A percentile compares a stretch with the other conserved stretches of the same genome.
Conservation (phyloP, 2,329 filamentous ascomycete species). For the Sclerotinia nivalis region DNA sequence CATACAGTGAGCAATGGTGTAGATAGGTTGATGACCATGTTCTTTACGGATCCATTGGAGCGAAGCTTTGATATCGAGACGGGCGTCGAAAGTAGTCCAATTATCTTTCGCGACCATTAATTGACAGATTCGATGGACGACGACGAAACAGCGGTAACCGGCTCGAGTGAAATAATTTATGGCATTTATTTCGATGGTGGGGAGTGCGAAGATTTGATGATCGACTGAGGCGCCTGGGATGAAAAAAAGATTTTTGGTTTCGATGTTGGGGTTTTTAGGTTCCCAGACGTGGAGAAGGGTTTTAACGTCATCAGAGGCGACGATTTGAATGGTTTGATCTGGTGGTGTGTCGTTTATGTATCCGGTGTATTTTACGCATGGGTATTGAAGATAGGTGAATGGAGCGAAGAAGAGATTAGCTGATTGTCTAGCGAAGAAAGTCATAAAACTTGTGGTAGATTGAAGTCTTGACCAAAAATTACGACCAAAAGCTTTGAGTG, state of each 20-base stretch:
- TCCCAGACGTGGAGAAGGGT: constrained; percentile 60
- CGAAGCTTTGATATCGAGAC: constrained; percentile 59
- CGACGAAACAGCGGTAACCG: constrained; percentile 61
- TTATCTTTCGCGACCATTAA: constrained; percentile 51
- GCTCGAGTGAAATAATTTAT: constrained; percentile 62
- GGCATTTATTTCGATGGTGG: constrained; percentile 63
- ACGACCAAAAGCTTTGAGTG: constrained; percentile 53
- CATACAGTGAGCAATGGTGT: constrained; percentile 64
- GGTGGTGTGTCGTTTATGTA: constrained; percentile 55
- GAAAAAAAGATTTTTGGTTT: constrained; percentile 56
- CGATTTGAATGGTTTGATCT: constrained; percentile 47
- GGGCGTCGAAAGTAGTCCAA: constrained; percentile 61
- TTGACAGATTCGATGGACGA: constrained; percentile 59
- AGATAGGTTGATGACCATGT: constrained; percentile 47
- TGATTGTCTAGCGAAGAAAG: constrained; percentile 57
- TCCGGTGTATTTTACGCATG: constrained; percentile 49
- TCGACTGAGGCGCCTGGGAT: constrained; percentile 64
- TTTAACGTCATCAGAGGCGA: constrained; percentile 53
- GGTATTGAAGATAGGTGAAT: constrained; percentile 58
- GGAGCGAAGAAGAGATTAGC: constrained; percentile 56
- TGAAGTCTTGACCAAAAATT: constrained; percentile 47
- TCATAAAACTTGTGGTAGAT: constrained; percentile 53
- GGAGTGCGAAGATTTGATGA: constrained; percentile 62
- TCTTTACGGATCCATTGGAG: constrained; percentile 52
- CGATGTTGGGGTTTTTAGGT: constrained; percentile 43